A percentile compares a stretch with the other conserved stretches of the same genome.
Evolutionary conservation across 192 early-diverging fungal species (phyloP).

Genomic region (Helicostylum pulchrum): DNA sequence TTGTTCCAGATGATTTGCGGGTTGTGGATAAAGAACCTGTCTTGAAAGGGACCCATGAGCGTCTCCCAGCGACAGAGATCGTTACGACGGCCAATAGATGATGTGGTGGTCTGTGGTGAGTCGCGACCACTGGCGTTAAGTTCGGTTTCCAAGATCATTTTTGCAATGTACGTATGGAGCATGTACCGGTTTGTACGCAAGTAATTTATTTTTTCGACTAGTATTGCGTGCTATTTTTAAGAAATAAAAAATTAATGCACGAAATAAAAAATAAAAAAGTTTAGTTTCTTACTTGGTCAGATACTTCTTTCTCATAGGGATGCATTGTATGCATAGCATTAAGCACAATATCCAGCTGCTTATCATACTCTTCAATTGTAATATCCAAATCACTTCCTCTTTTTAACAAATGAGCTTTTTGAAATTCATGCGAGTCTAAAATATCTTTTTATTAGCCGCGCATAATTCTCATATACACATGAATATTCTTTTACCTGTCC

Average conservation of each 20-base stretch:
- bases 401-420: background rate
- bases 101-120: background rate
- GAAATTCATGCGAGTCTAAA: background rate
- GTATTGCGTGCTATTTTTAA: background rate
- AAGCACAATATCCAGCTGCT: background rate
- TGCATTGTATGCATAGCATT: too few relatives aligned
- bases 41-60: conserved; percentile 50
- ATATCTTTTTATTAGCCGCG: too few relatives aligned
- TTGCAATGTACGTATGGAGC: conserved; percentile 8
- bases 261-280: background rate
- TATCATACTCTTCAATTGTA: background rate
- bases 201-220: conserved; percentile 1
- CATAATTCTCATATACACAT: too few relatives aligned
- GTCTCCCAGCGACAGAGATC: conserved; percentile 26
- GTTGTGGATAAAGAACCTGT: conserved; percentile 80
- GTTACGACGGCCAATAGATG: background rate
- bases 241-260: background rate
- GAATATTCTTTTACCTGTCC: too few relatives aligned
- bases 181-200: background rate
- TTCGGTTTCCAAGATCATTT: conserved; percentile 9
- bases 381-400: background rate
- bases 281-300: too few relatives aligned
- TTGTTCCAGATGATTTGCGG: conserved; percentile 80
- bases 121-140: background rate
- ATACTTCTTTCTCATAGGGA: too few relatives aligned